phyloP scores from a whole-genome alignment of 108 stramenopile genomes.

The Nitzschia sp. region DNA sequence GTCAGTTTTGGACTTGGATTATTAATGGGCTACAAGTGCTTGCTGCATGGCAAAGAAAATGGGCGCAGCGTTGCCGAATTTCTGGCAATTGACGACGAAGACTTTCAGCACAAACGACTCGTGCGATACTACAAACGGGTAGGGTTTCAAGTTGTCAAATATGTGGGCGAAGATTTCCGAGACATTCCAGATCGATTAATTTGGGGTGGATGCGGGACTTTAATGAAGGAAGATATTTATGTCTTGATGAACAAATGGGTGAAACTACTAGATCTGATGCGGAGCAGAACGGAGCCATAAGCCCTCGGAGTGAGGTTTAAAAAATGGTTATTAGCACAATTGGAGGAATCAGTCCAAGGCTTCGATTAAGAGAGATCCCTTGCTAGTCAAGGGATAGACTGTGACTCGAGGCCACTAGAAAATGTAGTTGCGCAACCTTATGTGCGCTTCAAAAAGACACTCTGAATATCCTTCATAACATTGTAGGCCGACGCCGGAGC shows the following conservation, averaged over 20 bases:
- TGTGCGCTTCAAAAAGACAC: slow-evolving; percentile 18
- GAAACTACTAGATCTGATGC: slow-evolving; percentile 1
- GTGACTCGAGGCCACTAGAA: too few relatives aligned
- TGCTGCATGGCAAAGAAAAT: slow-evolving; percentile 61
- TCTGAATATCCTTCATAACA: slow-evolving; percentile 62
- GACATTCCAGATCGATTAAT: slow-evolving; percentile 84
- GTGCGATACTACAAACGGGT: slow-evolving; percentile 70
- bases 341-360: too few relatives aligned
- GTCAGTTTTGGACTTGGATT: slow-evolving; percentile 65
- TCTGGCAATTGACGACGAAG: slow-evolving; percentile 85
- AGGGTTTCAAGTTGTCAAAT: slow-evolving; percentile 74
- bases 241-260: slow-evolving; percentile 31
- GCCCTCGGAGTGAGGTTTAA: not conserved
- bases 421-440: too few relatives aligned
- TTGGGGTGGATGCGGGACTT: slow-evolving; percentile 88
- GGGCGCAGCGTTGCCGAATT: slow-evolving; percentile 66
- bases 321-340: too few relatives aligned
- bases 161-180: slow-evolving; percentile 79
- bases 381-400: too few relatives aligned
- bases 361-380: too few relatives aligned
- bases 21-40: slow-evolving; percentile 63
- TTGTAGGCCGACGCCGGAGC: slow-evolving; percentile 53
- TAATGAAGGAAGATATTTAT: slow-evolving; percentile 70
- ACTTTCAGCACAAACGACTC: slow-evolving; percentile 75
- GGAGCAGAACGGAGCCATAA: not conserved